These are phyloP conservation scores for Leccinum griseonigrum DNA, from an alignment of 1,284 basidiomycete species.

Conservation along the genomic window DNA sequence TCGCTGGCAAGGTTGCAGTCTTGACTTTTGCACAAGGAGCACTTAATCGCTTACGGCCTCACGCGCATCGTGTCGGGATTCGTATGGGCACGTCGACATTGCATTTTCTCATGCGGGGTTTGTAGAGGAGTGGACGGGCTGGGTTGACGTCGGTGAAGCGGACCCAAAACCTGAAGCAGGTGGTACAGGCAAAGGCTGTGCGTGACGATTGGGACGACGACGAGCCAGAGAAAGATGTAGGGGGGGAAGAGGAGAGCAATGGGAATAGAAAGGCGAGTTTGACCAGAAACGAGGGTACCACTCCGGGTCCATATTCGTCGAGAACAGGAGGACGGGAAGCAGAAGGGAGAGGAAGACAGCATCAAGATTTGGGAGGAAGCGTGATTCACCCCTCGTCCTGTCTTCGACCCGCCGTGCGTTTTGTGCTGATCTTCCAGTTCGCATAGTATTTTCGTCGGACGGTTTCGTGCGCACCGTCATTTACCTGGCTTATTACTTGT, in stretches of 20 bases:
- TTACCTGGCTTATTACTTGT: background rate
- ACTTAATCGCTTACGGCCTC: background rate
- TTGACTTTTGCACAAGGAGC: background rate
- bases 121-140: background rate
- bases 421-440: conserved; percentile 6
- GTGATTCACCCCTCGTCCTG: too few relatives aligned
- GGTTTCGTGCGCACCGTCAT: too few relatives aligned
- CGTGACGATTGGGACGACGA: conserved; percentile 38
- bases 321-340: too few relatives aligned
- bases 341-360: too few relatives aligned
- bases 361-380: conserved; percentile 9
- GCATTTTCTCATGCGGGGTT: background rate
- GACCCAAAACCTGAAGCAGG: conserved; percentile 2
- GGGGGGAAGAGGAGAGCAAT: too few relatives aligned
- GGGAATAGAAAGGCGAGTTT: too few relatives aligned
- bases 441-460: too few relatives aligned
- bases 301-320: too few relatives aligned
- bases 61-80: background rate
- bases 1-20: background rate
- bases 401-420: background rate
- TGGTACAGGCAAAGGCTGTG: conserved; percentile 18
- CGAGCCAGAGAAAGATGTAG: background rate
- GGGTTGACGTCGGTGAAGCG: background rate
- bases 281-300: too few relatives aligned
- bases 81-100: background rate